Evolutionary conservation across 768 basidiomycete genomes (phyloP).

Genomic region (Saitozyma sp.): DNA sequence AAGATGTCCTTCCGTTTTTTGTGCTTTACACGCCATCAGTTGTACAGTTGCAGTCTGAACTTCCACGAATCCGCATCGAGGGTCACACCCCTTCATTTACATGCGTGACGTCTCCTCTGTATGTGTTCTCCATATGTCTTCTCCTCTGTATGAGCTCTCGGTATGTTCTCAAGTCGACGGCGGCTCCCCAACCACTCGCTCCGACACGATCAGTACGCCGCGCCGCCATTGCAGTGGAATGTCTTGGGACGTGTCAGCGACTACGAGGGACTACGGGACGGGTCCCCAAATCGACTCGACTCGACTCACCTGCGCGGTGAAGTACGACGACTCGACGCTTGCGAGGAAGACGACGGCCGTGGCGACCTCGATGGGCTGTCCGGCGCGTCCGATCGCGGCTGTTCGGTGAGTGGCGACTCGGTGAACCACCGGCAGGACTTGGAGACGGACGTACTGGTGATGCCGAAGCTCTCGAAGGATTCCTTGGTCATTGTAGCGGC

Average conservation of each 20-base stretch:
- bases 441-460: conserved; percentile 28
- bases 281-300: neutral
- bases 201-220: conserved; percentile 31
- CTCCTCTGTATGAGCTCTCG: too few species aligned
- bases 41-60: neutral
- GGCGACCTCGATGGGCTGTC: conserved; percentile 60
- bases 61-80: neutral
- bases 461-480: conserved; percentile 47
- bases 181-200: neutral
- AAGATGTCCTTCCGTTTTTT: neutral
- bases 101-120: too few species aligned
- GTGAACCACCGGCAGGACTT: neutral
- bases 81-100: too few species aligned
- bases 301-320: conserved; percentile 50
- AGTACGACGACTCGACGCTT: conserved; percentile 58
- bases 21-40: neutral
- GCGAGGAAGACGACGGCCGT: conserved; percentile 59
- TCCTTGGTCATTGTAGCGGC: conserved; percentile 52
- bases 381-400: conserved; percentile 58
- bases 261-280: neutral
- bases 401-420: conserved; percentile 2
- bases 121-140: neutral
- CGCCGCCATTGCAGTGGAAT: conserved; percentile 52
- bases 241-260: conserved; percentile 21
- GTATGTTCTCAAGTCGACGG: neutral